These are phyloP conservation scores for Rutstroemia sp. DNA, from an alignment of 2,329 filamentous ascomycete genomes.

Conservation along the genomic window DNA sequence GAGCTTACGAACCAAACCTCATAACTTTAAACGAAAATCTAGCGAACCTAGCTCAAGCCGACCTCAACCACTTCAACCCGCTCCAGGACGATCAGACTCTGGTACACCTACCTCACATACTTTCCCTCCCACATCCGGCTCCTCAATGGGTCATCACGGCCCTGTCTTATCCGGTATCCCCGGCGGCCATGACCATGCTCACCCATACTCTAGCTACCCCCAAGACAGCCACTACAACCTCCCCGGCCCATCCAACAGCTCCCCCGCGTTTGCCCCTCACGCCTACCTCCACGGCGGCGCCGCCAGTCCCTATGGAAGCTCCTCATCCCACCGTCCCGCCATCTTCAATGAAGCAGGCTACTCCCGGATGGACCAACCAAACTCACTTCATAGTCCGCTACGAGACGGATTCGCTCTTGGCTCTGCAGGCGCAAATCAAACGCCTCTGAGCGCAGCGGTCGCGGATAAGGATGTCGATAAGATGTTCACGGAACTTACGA, in stretches of 20 bases:
- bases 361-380: constrained; percentile 23
- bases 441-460: neutral
- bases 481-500: constrained; percentile 29
- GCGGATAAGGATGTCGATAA: constrained; percentile 16
- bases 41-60: constrained; percentile 26
- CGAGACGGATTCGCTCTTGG: constrained; percentile 20
- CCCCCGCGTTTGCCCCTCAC: constrained; percentile 27
- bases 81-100: constrained; percentile 26
- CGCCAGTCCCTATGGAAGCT: constrained; percentile 16
- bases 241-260: constrained; percentile 15
- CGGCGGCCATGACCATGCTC: constrained; percentile 22
- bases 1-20: constrained; percentile 36
- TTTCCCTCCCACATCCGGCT: constrained; percentile 16
- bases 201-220: constrained; percentile 21
- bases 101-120: constrained; percentile 24
- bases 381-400: constrained; percentile 21
- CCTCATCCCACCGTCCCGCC: constrained; percentile 14
- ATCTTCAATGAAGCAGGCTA: constrained; percentile 25
- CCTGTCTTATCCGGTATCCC: constrained; percentile 23
- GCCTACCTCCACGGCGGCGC: constrained; percentile 24
- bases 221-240: constrained; percentile 25
- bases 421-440: neutral
- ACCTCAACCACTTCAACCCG: constrained; percentile 25
- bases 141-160: constrained; percentile 19
- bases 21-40: constrained; percentile 28